Percentiles rank a stretch among this genome's conserved stretches.
Conservation (phyloP, 305 asterid species). For the Solanum hybrid region DNA sequence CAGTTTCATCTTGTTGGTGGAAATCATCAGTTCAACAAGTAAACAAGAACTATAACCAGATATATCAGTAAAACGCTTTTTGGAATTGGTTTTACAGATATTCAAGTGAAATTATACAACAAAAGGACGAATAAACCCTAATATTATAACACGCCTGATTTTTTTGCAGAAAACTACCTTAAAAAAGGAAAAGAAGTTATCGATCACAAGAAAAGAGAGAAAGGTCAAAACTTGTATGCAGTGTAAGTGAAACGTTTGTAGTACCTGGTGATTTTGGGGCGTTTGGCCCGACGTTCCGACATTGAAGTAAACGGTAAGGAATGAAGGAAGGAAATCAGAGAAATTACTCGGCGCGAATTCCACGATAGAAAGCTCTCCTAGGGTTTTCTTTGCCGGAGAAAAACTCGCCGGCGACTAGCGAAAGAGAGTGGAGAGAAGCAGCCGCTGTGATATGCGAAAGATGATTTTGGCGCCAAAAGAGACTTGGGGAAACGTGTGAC, state of each 20-base stretch:
- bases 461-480: constrained; percentile 3
- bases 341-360: not conserved
- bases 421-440: not conserved
- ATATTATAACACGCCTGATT: too few species aligned
- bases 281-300: constrained; percentile 14
- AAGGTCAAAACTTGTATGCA: not conserved
- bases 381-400: not conserved
- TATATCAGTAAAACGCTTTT: not conserved
- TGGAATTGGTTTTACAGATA: not conserved
- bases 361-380: not conserved
- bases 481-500: not conserved
- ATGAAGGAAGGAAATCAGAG: not conserved
- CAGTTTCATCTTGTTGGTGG: not conserved
- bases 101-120: not conserved
- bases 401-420: not conserved
- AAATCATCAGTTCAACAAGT: not conserved
- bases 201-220: not conserved
- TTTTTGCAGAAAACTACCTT: not conserved
- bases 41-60: not conserved
- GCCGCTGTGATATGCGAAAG: not conserved
- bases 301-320: not conserved
- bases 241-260: not conserved
- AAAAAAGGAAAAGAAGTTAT: not conserved
- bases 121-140: not conserved
- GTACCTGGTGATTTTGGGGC: constrained; percentile 19